Base-by-base conservation (phyloP, 164 flowering plant species). In the Magnolia sinica region DNA sequence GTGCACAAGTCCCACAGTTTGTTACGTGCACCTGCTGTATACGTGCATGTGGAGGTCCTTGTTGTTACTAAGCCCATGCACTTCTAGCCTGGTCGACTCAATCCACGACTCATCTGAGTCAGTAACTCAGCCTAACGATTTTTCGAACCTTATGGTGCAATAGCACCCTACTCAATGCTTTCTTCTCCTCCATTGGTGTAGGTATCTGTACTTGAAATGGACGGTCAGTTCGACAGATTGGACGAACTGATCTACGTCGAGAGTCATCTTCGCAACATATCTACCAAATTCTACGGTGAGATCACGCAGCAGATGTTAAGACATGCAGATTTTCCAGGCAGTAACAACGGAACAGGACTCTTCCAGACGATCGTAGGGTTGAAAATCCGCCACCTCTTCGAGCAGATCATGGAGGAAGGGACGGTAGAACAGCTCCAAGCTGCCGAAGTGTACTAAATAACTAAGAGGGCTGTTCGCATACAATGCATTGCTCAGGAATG, bases 121-220 rank as follows among this genome's bases (percentile, higher is more conserved):
- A 5, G 45, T 37, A 37, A 37, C 45, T 37, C 45, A 37, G 7
- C 45, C 45, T 37, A 37, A 37, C 45, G 45, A 37, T 37, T 37
- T 37, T 37, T 37, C 45, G 45, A 27, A 27, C 29, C 29, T 27
- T 27, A 27, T 27, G 29, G 29, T 27, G 29, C 29, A 27, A 27
- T 27, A 27, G 29, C 29, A 27, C 29, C 29, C 29, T 27, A 27
- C 29, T 27, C 29, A 27, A 37, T 37, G 45, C 45, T 5, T 37
- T 37, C 13, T 55, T 55, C 11, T 52, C 52, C 10, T 51, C 27
- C 51, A 16, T 51, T 16, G 8, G 9, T 37, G 22, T 50, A 96
- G 99, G 98, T 96, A 19, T 92, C 98, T 8, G 88, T 96, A 37
- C 66, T 94, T 88, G 98, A 96, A 84, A 96, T 94, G 99, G 98